Base-by-base conservation (phyloP, 176 grass and related monocot genomes). In the Cenchrus purpureus region DNA sequence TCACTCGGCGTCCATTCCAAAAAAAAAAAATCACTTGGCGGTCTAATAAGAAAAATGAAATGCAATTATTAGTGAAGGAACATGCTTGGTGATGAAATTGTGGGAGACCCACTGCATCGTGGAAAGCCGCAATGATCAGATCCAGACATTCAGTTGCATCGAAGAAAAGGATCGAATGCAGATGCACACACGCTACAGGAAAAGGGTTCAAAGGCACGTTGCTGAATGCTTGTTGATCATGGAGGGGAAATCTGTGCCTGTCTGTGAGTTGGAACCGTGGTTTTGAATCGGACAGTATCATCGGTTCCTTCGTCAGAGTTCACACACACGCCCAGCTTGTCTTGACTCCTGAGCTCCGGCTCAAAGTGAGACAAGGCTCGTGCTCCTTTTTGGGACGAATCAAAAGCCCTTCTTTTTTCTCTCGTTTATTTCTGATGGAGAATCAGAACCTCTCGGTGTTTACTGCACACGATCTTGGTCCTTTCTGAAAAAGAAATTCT, bases 241-340 rank as follows among this genome's bases (percentile, higher is more conserved):
- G 64, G 52, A n/a, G 2, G 43, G 44, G n/a, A 64, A 29, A 16
- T 65, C 11, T 25, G 51, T 75, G 48, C 48, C 14, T 75, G 48
- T 32, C 14, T 17, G 6, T 65, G 31, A 51, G 65, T 40, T 86
- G 77, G 60, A 56, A 46, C 58, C 65, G 79, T 16, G 51, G 79
- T n/a, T n/a, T 28, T 57, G 19, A 81, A 69, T 2, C 15, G 60
- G 29, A 16, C 20, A 50, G 37, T 1, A 43, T 0, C 7, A 56
- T 53, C 76, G 12, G 70, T 58, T 53, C 67, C 11, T 77, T 57
- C 12, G 0, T 16, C 19, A 12, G 84, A 37, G 65, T 58, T 43
- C 66, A 73, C 55, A 53, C 46, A 6, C 15, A 56, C 54, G 2
- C 56, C 15, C 31, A 54, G 60, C 44, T 68, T 51, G 70, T 65